Base-by-base conservation (phyloP, 176 grass and related monocot genomes). In the Triticum turgidum region DNA sequence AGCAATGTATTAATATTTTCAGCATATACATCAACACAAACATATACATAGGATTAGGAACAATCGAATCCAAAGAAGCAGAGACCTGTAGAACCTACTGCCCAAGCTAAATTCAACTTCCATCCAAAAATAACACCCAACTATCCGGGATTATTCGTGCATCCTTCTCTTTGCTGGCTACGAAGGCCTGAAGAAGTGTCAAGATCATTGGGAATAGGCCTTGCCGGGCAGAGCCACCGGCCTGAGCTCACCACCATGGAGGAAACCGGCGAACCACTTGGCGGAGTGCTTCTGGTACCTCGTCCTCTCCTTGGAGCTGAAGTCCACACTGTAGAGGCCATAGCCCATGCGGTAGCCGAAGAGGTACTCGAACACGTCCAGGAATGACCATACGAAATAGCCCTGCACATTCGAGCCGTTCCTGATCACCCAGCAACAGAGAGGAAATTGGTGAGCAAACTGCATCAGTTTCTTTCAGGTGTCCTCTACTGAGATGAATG, bases 311-410 rank as follows among this genome's bases (percentile, higher is more conserved):
- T 58, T 17, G 17, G 86, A 86, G 54, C 61, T 62, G 77, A 92
- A 96, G 70, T 96, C 89, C 20, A 96, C 92, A 5, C 90, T 83
- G 33, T 84, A 73, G 54, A 98, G 34, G 24, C 97, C 97, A 20
- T 89, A 98, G 11, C 80, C 68, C 30, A 82, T 1, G 12, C 59
- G 78, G 83, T 94, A 96, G 74, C 92, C 87, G 13, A 67, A 78
- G 14, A 84, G 21, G 49, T 86, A 86, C 84, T 96, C 94, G 66
- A 96, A 98, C 51, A 92, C 86, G 78, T 98, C 96, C 33, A 98
- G 24, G 68, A 94, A 91, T 15, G 97, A 98, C 97, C 97, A 98
- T 12, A 92, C 83, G n/a, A 98, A 96, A 78, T 98, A 98, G 41
- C 94, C 97, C 56, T 84, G 91, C 76, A 88, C 83, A 34, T 98